Base-by-base conservation (phyloP, 202 grass and related monocot genomes). In the Eragrostis tef region DNA sequence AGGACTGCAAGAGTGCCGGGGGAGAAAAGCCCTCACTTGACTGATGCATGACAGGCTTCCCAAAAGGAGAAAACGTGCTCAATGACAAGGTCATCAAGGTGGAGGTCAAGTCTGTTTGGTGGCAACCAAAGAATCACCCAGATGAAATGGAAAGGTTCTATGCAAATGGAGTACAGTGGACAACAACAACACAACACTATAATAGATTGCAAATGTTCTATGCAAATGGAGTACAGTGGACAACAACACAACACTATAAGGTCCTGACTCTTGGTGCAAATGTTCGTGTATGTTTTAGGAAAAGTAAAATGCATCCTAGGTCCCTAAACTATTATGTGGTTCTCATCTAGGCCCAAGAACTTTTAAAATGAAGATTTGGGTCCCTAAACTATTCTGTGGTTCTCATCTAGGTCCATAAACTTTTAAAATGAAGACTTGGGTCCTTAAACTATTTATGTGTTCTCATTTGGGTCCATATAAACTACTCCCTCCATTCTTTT, bases 81-180 rank as follows among this genome's bases (percentile, higher is more conserved):
- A 74, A 58, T 42, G 72, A 25, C 45, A 65, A 64, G 57, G 10
- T 21, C 44, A 49, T 64, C n/a, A 64, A 78, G 19, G 25, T 78
- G 16, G 2, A 77, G 58, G 42, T 64, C 16, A 50, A 50, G 22
- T 64, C 49, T 36, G 0, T 64, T 64, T 50, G 16, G 11, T 22
- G 60, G 60, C 44, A 77, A 64, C 15, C 42, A 77, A 77, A 8
- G 24, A 31, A 49, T 34, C 46, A 19, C 17, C 4, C 75, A 64
- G 26, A 64, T 64, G 26, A 6, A 64, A 78, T 6, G 50, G 45
- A 51, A 65, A 34, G 34, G 44, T 9, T 7, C 9, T 51, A n/a
- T 10, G 45, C 10, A 52, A 51, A 64, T 64, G 22, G 20, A 75
- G 21, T 75, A 58, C 8, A 59, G 21, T 42, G 51, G 11, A 43